These are phyloP conservation scores for Daucus carota DNA, from an alignment of 129 eudicot genomes.

Conservation along the genomic window DH1_v3.0 NC_030388.2:3353001-3353500, in stretches of 20 bases:
- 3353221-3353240: constrained; percentile 28
- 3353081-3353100: constrained; percentile 19
- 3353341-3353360: constrained; percentile 43
- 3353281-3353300: constrained; percentile 51
- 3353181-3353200: constrained; percentile 24
- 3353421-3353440: constrained; percentile 67
- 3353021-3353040: constrained; percentile 49
- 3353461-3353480: constrained; percentile 73
- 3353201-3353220: constrained; percentile 29
- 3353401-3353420: constrained; percentile 36
- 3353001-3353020: constrained; percentile 34
- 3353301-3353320: constrained; percentile 62
- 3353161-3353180: constrained; percentile 26
- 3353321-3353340: constrained; percentile 89
- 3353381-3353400: constrained; percentile 57
- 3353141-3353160: constrained; percentile 38
- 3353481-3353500: constrained; percentile 66
- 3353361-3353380: constrained; percentile 57
- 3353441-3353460: constrained; percentile 56
- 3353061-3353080: constrained; percentile 30
- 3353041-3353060: constrained; percentile 53
- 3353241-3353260: constrained; percentile 78
- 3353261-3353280: constrained; percentile 55
- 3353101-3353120: constrained; percentile 26
- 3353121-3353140: constrained; percentile 25